Base-by-base conservation (phyloP, 495 filamentous ascomycete species). In the Pyrenula massariospora region DNA sequence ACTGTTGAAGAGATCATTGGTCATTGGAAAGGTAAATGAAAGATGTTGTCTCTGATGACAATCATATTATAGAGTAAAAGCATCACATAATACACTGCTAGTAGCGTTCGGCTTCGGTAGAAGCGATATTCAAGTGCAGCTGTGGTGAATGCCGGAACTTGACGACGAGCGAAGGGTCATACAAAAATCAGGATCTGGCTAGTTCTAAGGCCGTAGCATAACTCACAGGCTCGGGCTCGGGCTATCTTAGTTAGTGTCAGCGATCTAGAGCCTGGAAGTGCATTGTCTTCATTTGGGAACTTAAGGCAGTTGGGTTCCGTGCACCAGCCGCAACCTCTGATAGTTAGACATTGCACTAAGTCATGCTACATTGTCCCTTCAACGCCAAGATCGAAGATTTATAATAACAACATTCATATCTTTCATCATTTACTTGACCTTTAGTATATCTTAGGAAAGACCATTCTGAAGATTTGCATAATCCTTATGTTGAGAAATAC, bases 1-100 rank as follows among this genome's bases (percentile, higher is more conserved):
- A 68, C 60, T 42, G 59, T 70, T 11, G 60, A 64, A 49, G 66
- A 68, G 5, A 50, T 72, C 15, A 42, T 42, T 42, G 15, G 31
- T 42, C 31, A 42, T 42, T 42, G 31, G 31, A 42, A 42, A 42
- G 31, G 31, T 42, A 42, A 42, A 42, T 42, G 31, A 42, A 42
- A 5, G 31, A 42, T 42, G 15, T 42, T 42, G 31, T 42, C 15
- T 42, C 31, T 42, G 31, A 42, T 42, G 15, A 15, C 31, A 15
- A 42, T 42, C 5, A 42, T 5, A 42, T 15, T 42, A 42, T 42
- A 8, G 31, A 15, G 31, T 42, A 42, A 42, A 42, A 42, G 31
- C 15, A 42, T 42, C 31, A 42, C n/a, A 42, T 42, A 42, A 42
- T 5, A 42, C 15, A 42, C 8, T 42, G 31, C 15, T 42, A 42